phyloP scores from a whole-genome alignment of 2,329 filamentous ascomycete genomes.

The Pseudomassariella vexata region DNA sequence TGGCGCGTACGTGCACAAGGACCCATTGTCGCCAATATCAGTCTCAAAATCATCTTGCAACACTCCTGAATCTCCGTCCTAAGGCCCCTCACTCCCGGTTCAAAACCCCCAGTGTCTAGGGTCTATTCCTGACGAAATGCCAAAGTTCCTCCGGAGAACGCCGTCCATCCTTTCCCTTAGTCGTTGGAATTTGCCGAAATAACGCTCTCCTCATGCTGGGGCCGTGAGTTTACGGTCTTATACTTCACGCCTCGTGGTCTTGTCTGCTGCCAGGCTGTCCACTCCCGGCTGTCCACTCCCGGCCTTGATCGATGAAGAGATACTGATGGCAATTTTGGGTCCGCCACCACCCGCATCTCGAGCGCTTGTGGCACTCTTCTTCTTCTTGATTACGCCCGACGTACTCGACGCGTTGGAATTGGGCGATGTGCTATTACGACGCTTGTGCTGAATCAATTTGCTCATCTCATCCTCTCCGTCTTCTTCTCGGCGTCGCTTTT shows the following conservation, averaged over 20 bases:
- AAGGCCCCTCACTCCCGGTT: too few species aligned
- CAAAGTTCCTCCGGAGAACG: constrained; percentile 19
- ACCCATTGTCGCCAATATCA: too few species aligned
- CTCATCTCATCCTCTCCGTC: constrained; percentile 90
- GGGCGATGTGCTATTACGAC: constrained; percentile 52
- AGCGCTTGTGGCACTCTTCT: constrained; percentile 36
- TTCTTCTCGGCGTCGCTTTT: constrained; percentile 87
- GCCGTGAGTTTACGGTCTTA: too few species aligned
- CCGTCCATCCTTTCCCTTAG: constrained; percentile 19
- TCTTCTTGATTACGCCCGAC: constrained; percentile 35
- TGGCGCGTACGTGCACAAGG: too few species aligned
- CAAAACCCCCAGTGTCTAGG: too few species aligned
- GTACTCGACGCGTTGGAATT: constrained; percentile 32
- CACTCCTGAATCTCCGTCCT: too few species aligned
- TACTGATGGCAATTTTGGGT: constrained; percentile 55
- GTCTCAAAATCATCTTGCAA: too few species aligned
- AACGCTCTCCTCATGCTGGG: constrained; percentile 12
- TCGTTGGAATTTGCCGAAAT: constrained; percentile 15
- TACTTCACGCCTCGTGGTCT: constrained; percentile 12
- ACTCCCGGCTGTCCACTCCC: constrained; percentile 13
- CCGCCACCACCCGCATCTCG: constrained; percentile 33
- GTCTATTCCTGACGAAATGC: constrained; percentile 16
- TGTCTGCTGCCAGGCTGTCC: constrained; percentile 11
- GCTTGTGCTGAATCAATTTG: constrained; percentile 66
- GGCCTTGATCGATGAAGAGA: constrained; percentile 39